A percentile compares a stretch with the other conserved stretches of the same genome.
These are phyloP conservation scores for Nemophila menziesii DNA, from an alignment of 257 asterid genomes.

Conservation along the genomic window DNA sequence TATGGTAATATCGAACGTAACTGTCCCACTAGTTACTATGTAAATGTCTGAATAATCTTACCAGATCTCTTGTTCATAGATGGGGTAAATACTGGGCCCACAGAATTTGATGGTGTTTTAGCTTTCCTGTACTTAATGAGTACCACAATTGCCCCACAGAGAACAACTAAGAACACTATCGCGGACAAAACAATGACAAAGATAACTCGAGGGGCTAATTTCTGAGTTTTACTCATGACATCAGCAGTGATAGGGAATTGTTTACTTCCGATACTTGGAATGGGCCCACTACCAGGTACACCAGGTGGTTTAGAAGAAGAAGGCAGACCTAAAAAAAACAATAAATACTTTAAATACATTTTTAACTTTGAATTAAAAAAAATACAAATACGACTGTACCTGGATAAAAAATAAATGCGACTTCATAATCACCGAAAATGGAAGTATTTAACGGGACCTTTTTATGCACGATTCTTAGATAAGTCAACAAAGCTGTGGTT, in stretches of 20 bases:
- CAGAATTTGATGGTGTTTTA: conserved; percentile 57
- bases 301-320: conserved; percentile 56
- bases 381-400: conserved; percentile 31
- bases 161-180: conserved; percentile 65
- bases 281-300: conserved; percentile 57
- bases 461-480: conserved; percentile 69
- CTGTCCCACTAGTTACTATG: background rate
- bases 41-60: conserved; percentile 9
- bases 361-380: conserved; percentile 2
- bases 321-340: conserved; percentile 55
- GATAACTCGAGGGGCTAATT: conserved; percentile 56
- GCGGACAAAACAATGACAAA: conserved; percentile 70
- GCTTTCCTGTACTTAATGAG: conserved; percentile 67
- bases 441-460: conserved; percentile 81
- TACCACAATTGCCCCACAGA: conserved; percentile 55
- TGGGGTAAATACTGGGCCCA: conserved; percentile 60
- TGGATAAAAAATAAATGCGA: conserved; percentile 56
- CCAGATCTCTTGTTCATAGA: conserved; percentile 80
- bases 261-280: conserved; percentile 56
- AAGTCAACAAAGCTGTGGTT: conserved; percentile 79
- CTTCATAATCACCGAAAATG: conserved; percentile 77
- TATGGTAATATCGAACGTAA: background rate
- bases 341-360: conserved; percentile 13
- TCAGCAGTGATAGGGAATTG: conserved; percentile 76
- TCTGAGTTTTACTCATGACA: conserved; percentile 49